These are phyloP conservation scores for Corinectria fuckeliana DNA, from an alignment of 2,329 filamentous ascomycete species.

Conservation along the genomic window DNA sequence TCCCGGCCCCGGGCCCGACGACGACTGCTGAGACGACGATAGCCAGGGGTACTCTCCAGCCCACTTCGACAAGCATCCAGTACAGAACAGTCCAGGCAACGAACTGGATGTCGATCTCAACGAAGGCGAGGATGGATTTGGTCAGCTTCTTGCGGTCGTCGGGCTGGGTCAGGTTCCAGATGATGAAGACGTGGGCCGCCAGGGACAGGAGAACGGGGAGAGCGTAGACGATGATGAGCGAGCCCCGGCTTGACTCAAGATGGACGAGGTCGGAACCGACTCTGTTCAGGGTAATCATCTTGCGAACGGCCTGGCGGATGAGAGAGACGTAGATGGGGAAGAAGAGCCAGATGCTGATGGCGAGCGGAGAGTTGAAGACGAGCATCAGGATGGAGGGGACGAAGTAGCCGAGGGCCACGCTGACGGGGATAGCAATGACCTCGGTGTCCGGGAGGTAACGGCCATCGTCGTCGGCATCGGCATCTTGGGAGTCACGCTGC, in stretches of 20 bases:
- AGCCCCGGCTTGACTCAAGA: conserved; percentile 50
- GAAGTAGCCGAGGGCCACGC: conserved; percentile 55
- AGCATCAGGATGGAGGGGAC: conserved; percentile 56
- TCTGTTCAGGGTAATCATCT: conserved; percentile 34
- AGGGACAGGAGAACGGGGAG: conserved; percentile 53
- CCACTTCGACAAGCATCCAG: conserved; percentile 60
- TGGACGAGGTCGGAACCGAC: conserved; percentile 45
- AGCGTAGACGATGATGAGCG: conserved; percentile 51
- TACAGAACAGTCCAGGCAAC: conserved; percentile 57
- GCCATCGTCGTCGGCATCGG: conserved; percentile 27
- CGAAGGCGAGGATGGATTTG: conserved; percentile 51
- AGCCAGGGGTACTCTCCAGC: conserved; percentile 48
- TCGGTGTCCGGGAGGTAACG: conserved; percentile 57
- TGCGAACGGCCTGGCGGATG: conserved; percentile 48
- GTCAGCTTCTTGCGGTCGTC: conserved; percentile 60
- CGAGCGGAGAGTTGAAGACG: conserved; percentile 44
- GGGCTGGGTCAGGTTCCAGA: conserved; percentile 46
- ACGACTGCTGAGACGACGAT: conserved; percentile 40
- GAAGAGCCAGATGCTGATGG: conserved; percentile 57
- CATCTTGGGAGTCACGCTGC: conserved; percentile 22
- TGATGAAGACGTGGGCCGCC: conserved; percentile 49
- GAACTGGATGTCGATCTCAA: conserved; percentile 55
- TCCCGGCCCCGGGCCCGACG: conserved; percentile 48
- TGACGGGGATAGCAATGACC: conserved; percentile 61
- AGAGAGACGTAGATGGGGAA: conserved; percentile 58